Evolutionary conservation across 805 yeast genomes (phyloP).

Genomic region (Torulaspora franciscae): DNA sequence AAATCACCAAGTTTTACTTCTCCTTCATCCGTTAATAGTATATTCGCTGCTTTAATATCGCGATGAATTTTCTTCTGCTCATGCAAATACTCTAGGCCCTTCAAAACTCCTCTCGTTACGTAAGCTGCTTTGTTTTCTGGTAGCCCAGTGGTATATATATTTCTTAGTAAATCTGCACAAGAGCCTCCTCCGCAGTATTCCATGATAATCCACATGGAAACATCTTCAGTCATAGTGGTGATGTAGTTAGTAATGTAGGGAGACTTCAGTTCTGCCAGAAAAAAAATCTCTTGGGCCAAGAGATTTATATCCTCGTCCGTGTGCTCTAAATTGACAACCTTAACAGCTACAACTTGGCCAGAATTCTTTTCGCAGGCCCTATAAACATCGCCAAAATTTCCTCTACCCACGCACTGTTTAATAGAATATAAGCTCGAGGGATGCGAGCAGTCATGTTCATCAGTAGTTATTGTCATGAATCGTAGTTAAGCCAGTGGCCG

Average conservation of each 20-base stretch:
- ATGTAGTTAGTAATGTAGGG: slow-evolving; percentile 61
- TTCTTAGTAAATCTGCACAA: slow-evolving; percentile 66
- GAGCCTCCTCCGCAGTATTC: slow-evolving; percentile 96
- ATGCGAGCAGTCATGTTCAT: slow-evolving; percentile 9
- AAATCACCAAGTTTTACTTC: slow-evolving; percentile 82
- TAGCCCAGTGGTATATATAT: slow-evolving; percentile 27
- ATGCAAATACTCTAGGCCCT: slow-evolving; percentile 76
- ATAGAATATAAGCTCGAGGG: slow-evolving; percentile 36
- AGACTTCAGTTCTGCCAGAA: slow-evolving; percentile 62
- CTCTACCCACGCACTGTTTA: slow-evolving; percentile 66
- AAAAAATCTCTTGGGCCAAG: slow-evolving; percentile 70
- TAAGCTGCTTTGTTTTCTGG: slow-evolving; percentile 50
- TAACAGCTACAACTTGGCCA: slow-evolving; percentile 66
- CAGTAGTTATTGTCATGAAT: slow-evolving; percentile 4
- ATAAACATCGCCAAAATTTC: slow-evolving; percentile 85
- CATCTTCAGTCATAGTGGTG: slow-evolving; percentile 59
- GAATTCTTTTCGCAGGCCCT: slow-evolving; percentile 45
- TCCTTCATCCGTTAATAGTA: slow-evolving; percentile 65
- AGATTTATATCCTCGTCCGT: slow-evolving; percentile 69
- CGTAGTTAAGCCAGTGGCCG: background rate
- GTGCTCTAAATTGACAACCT: slow-evolving; percentile 76
- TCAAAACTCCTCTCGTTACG: slow-evolving; percentile 57
- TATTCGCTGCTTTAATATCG: slow-evolving; percentile 87
- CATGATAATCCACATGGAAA: slow-evolving; percentile 83
- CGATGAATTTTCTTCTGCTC: slow-evolving; percentile 73